phyloP scores from a whole-genome alignment of 2,329 filamentous ascomycete species.

The Cladophialophora chaetospira region DNA sequence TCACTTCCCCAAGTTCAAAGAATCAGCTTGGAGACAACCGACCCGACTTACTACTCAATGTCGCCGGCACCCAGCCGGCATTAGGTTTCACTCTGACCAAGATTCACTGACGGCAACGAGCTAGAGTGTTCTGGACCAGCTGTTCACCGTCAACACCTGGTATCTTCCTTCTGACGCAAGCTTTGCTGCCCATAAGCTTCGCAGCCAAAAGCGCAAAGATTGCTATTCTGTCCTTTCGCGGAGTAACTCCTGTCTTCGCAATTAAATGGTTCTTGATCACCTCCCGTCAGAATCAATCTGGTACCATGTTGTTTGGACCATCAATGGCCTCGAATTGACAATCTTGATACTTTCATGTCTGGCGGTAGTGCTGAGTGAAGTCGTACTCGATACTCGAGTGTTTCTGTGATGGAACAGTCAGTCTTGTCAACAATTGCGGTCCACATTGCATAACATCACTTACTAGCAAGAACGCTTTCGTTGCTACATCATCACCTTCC shows the following conservation, averaged over 20 bases:
- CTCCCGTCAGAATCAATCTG: background rate
- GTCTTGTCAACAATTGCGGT: background rate
- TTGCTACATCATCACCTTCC: conserved; percentile 36
- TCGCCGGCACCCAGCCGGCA: no score
- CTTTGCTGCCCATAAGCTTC: no score
- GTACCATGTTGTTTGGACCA: background rate
- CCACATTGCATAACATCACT: background rate
- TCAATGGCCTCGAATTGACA: background rate
- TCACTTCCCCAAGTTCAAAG: no score
- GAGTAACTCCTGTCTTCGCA: no score
- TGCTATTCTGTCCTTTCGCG: background rate
- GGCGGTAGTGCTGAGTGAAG: conserved; percentile 24
- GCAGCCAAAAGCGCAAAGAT: background rate
- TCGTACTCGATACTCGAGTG: conserved; percentile 22
- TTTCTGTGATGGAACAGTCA: conserved; percentile 8
- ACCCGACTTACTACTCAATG: no score
- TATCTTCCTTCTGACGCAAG: no score
- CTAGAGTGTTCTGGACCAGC: no score
- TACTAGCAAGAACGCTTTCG: conserved; percentile 21
- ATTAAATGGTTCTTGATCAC: no score
- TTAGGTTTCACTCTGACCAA: no score
- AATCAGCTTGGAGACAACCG: no score
- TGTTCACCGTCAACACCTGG: no score
- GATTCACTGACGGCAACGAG: no score
- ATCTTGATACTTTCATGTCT: background rate